These are phyloP conservation scores for Ustilago shanxiensis DNA, from an alignment of 1,284 basidiomycete species.

Conservation along the genomic window DNA sequence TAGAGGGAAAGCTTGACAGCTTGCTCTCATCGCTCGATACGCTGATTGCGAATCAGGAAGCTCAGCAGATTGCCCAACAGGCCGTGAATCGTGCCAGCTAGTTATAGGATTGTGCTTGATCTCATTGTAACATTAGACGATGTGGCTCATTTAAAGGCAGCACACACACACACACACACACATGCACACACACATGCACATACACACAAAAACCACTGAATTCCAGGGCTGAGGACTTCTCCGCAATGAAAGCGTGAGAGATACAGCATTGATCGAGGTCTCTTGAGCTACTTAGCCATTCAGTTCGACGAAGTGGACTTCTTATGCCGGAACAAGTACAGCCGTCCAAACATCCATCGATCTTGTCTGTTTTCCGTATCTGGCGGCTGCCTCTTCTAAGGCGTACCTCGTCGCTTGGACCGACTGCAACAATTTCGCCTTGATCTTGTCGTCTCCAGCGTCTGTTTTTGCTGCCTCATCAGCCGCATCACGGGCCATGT, in stretches of 20 bases:
- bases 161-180: neutral
- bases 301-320: neutral
- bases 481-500: constrained; percentile 25
- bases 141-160: neutral
- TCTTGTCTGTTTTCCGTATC: constrained; percentile 9
- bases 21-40: constrained; percentile 43
- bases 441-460: neutral
- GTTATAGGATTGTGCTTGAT: neutral
- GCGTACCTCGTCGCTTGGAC: constrained; percentile 27
- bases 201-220: neutral
- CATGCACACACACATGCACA: neutral
- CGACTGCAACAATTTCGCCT: constrained; percentile 12
- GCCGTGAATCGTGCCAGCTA: constrained; percentile 25
- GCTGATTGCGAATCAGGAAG: constrained; percentile 44
- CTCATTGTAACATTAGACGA: constrained; percentile 6
- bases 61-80: constrained; percentile 34
- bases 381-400: constrained; percentile 16
- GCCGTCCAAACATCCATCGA: constrained; percentile 46
- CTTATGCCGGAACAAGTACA: constrained; percentile 14
- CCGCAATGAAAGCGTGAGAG: neutral
- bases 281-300: neutral
- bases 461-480: neutral
- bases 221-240: neutral
- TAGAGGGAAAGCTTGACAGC: constrained; percentile 45
- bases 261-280: neutral